Base-by-base conservation (phyloP, 306 rosid genomes). In the Sindora glabra region DNA sequence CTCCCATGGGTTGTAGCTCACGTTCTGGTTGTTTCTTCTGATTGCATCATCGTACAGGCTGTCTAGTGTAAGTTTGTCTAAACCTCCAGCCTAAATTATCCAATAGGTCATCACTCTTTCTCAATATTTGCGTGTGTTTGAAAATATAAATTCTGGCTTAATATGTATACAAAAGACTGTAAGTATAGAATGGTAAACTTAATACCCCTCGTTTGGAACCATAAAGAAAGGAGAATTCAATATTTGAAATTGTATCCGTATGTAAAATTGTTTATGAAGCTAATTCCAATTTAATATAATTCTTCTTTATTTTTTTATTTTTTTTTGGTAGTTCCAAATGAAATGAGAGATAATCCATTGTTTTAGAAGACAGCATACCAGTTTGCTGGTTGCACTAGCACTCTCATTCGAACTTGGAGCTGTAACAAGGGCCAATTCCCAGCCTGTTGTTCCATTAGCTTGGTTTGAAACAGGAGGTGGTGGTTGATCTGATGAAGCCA, bases 391-490 rank as follows among this genome's bases (percentile, higher is more conserved):
- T 45, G 89, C 62, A 0, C 82, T 7, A 23, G 84, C 90, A 71
- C 68, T 84, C 74, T 89, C 99, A 47, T 89, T 94, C 40, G 97
- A 86, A 84, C 97, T 89, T 62, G 97, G 99, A 70, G 97, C 87
- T 0, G 94, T 84, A 40, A 94, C 99, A 61, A 94, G 99, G 25
- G 99, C 97, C 77, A 94, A 74, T 77, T 94, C 99, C 99, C 99
- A 94, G 60, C 99, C 99, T 44, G 90, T 76, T 48, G 80, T 56
- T 77, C 95, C 90, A 59, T 82, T 77, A 57, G 81, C 80, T 21
- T 73, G 89, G 75, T 59, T 81, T 69, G 82, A 53, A 82, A 79
- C 90, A 11, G 80, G 53, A 33, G 86, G 25, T 24, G 83, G 60
- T 63, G 86, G 83, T 74, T 82, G 95, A 42, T 82, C 86, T 33